Conservation (phyloP, 176 grass and related monocot species). For the Raddia distichophylla region DNA sequence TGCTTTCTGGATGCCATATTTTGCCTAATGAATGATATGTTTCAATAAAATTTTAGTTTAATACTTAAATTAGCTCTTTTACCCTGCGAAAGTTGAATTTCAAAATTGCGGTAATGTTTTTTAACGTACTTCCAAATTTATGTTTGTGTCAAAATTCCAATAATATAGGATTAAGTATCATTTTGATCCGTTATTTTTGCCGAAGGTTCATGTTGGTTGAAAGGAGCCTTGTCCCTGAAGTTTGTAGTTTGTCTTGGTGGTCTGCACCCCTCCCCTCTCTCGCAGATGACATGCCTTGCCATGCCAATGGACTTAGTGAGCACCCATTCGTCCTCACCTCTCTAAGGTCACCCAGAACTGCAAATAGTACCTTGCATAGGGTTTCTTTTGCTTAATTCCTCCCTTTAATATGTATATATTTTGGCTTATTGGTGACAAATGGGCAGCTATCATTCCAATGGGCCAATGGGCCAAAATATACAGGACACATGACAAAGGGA, state of each 20-base stretch:
- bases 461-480: no score
- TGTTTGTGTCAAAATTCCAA: conserved; percentile 12
- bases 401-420: no score
- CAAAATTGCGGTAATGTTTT: background rate
- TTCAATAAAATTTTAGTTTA: background rate
- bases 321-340: background rate
- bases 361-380: no score
- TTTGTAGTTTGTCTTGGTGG: background rate
- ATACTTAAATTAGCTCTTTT: background rate
- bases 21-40: background rate
- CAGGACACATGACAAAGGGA: no score
- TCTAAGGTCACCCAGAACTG: background rate
- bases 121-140: conserved; percentile 5
- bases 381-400: no score
- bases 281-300: background rate
- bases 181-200: background rate
- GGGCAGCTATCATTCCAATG: no score
- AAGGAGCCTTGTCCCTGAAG: background rate
- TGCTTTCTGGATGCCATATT: background rate
- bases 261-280: background rate
- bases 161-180: background rate
- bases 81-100: background rate
- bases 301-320: background rate
- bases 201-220: background rate
- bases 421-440: no score